Percentiles rank a stretch among this genome's conserved stretches.
phyloP scores from a whole-genome alignment of 2,329 filamentous ascomycete species.

The Pseudogymnoascus sp. region DNA sequence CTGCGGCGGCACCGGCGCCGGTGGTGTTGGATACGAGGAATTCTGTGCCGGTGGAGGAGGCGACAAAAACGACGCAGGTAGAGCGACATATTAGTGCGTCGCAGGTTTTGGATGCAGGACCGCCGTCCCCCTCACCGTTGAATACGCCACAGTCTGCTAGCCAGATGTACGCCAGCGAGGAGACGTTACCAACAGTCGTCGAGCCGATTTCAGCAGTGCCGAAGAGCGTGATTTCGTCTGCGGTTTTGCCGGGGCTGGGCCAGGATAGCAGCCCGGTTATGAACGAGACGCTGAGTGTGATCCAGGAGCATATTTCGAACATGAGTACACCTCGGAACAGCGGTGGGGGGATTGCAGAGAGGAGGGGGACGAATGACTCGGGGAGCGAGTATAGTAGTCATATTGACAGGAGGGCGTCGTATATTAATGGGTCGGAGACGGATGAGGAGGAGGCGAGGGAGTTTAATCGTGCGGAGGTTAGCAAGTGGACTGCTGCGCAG shows the following conservation, averaged over 20 bases:
- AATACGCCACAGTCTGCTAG: slow-evolving; percentile 22
- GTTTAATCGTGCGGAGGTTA: slow-evolving; percentile 58
- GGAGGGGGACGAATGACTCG: slow-evolving; percentile 61
- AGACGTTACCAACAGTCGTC: slow-evolving; percentile 10
- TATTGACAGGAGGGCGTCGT: slow-evolving; percentile 71
- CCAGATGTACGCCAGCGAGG: slow-evolving; percentile 10
- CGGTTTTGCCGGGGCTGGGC: slow-evolving; percentile 41
- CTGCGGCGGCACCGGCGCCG: slow-evolving; percentile 15
- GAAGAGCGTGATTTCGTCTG: slow-evolving; percentile 34
- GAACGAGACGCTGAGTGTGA: slow-evolving; percentile 91
- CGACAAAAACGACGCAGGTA: slow-evolving; percentile 23
- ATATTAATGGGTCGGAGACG: slow-evolving; percentile 90
- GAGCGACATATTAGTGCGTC: slow-evolving; percentile 26
- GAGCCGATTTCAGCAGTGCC: slow-evolving; percentile 35
- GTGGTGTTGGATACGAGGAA: neutral
- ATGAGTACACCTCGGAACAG: slow-evolving; percentile 50
- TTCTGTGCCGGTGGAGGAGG: neutral
- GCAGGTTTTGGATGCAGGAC: slow-evolving; percentile 20
- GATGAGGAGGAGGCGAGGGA: slow-evolving; percentile 72
- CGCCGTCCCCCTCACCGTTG: slow-evolving; percentile 38
- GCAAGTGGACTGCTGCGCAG: slow-evolving; percentile 70
- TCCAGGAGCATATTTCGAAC: slow-evolving; percentile 94
- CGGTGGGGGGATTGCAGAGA: slow-evolving; percentile 39
- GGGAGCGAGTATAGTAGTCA: slow-evolving; percentile 86
- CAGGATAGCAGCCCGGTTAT: slow-evolving; percentile 73